phyloP scores from a whole-genome alignment of 108 stramenopile genomes.

The Mayamaea pseudoterrestris region DNA sequence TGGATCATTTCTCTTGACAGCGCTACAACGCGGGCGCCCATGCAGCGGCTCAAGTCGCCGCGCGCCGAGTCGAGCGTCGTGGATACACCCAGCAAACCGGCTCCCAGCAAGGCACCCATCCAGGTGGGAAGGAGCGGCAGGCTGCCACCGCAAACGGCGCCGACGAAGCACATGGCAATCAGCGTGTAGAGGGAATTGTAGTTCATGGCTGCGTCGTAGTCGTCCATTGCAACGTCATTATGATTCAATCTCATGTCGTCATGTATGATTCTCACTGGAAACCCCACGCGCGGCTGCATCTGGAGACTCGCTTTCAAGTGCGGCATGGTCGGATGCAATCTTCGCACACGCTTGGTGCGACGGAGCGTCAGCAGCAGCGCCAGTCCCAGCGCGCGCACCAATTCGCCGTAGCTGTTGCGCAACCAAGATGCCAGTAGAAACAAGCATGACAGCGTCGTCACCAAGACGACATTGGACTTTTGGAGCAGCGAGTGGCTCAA shows the following conservation, averaged over 20 bases:
- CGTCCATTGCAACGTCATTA: slow-evolving; percentile 63
- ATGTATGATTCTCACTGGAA: slow-evolving; percentile 55
- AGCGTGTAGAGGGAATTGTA: slow-evolving; percentile 67
- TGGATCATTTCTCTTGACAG: slow-evolving; percentile 34
- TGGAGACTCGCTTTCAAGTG: slow-evolving; percentile 45
- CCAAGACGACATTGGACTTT: slow-evolving; percentile 36
- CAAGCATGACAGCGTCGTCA: slow-evolving; percentile 13
- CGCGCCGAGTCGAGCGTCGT: slow-evolving; percentile 34
- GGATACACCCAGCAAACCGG: slow-evolving; percentile 43
- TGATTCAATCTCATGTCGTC: too few relatives aligned
- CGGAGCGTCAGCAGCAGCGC: slow-evolving; percentile 43
- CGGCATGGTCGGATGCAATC: slow-evolving; percentile 46
- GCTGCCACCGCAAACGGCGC: slow-evolving; percentile 54
- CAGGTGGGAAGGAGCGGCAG: slow-evolving; percentile 67
- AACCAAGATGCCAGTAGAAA: slow-evolving; percentile 33
- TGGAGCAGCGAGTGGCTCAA: slow-evolving; percentile 34
- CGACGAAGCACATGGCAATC: slow-evolving; percentile 58
- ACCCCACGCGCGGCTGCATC: slow-evolving; percentile 38
- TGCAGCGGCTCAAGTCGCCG: slow-evolving; percentile 64
- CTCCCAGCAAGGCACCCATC: slow-evolving; percentile 64
- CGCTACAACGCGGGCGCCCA: slow-evolving; percentile 72
- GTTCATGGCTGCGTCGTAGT: slow-evolving; percentile 8
- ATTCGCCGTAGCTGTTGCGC: slow-evolving; percentile 66
- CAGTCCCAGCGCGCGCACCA: slow-evolving; percentile 54
- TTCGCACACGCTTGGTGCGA: slow-evolving; percentile 39